Evolutionary conservation across 345 rosid genomes (phyloP).

Genomic region (Murraya koenigii): DNA sequence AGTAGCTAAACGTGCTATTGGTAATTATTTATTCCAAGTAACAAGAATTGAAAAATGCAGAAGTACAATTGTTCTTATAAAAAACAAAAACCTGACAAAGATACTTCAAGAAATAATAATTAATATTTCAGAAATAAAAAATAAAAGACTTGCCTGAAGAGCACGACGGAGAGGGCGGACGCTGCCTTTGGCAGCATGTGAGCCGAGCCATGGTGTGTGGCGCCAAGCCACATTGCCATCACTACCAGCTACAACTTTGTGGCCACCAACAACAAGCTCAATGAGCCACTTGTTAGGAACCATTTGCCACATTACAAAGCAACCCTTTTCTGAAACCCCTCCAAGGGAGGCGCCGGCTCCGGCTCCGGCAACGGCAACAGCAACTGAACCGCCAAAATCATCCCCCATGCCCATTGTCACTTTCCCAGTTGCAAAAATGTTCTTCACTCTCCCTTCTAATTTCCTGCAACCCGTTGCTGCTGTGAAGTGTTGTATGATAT

Average conservation of each 20-base stretch:
- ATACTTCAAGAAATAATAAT: background rate
- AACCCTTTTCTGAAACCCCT: slow-evolving; percentile 60
- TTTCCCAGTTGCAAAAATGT: slow-evolving; percentile 77
- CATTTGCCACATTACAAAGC: slow-evolving; percentile 99
- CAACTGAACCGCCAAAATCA: slow-evolving; percentile 45
- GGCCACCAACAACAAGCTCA: slow-evolving; percentile 74
- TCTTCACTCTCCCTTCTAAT: slow-evolving; percentile 62
- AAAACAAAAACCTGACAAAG: background rate
- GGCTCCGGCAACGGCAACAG: slow-evolving; percentile 20
- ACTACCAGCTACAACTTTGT: slow-evolving; percentile 84
- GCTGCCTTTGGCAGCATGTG: slow-evolving; percentile 85
- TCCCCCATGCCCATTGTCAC: slow-evolving; percentile 76
- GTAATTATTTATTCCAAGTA: slow-evolving; percentile 11
- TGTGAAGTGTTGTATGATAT: slow-evolving; percentile 86
- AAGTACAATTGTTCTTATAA: background rate
- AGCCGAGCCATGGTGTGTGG: slow-evolving; percentile 87
- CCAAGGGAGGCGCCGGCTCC: slow-evolving; percentile 19
- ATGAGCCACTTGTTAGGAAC: slow-evolving; percentile 85
- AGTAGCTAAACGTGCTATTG: slow-evolving; percentile 2
- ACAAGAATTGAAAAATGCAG: slow-evolving; percentile 9
- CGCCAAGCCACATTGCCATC: slow-evolving; percentile 91
- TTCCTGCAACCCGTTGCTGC: slow-evolving; percentile 96
- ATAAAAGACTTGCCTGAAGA: slow-evolving; percentile 62
- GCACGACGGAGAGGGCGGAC: slow-evolving; percentile 89
- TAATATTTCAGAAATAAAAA: background rate